Evolutionary conservation across 805 yeast genomes (phyloP).

Genomic region (Grigorovia transvaalensis): DNA sequence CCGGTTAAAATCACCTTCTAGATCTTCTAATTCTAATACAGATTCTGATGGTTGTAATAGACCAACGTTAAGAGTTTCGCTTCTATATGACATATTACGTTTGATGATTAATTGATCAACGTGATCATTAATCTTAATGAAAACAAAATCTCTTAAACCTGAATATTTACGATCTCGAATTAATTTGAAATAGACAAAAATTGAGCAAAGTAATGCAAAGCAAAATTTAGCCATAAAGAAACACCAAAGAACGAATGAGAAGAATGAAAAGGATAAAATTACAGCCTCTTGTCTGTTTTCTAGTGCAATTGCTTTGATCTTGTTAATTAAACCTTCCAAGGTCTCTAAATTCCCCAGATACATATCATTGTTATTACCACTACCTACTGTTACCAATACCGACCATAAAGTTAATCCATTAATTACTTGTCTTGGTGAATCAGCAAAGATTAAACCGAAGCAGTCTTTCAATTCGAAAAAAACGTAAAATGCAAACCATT

Average conservation of each 20-base stretch:
- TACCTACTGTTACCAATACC: constrained; percentile 29
- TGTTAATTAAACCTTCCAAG: constrained; percentile 28
- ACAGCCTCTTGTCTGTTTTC: constrained; percentile 55
- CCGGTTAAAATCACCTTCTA: background rate
- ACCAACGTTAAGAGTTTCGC: background rate
- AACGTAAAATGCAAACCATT: constrained; percentile 55
- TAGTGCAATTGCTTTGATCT: constrained; percentile 46
- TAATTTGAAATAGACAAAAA: constrained; percentile 42
- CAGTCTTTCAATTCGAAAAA: constrained; percentile 57
- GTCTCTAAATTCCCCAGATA: constrained; percentile 23
- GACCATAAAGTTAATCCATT: constrained; percentile 62
- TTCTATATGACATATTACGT: constrained; percentile 3
- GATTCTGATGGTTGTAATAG: background rate
- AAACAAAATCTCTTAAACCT: constrained; percentile 53
- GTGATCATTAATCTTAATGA: constrained; percentile 45
- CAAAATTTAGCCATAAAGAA: constrained; percentile 48
- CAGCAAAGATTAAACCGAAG: constrained; percentile 56
- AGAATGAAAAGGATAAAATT: constrained; percentile 60
- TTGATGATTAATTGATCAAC: constrained; percentile 35
- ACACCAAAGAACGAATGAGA: constrained; percentile 65
- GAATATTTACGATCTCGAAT: constrained; percentile 31
- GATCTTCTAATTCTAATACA: background rate
- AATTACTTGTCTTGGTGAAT: constrained; percentile 77
- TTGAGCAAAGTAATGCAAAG: constrained; percentile 40
- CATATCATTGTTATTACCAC: constrained; percentile 14